These are phyloP conservation scores for Podosphaera xanthii DNA, from an alignment of 2,329 filamentous ascomycete species.

Conservation along the genomic window DNA sequence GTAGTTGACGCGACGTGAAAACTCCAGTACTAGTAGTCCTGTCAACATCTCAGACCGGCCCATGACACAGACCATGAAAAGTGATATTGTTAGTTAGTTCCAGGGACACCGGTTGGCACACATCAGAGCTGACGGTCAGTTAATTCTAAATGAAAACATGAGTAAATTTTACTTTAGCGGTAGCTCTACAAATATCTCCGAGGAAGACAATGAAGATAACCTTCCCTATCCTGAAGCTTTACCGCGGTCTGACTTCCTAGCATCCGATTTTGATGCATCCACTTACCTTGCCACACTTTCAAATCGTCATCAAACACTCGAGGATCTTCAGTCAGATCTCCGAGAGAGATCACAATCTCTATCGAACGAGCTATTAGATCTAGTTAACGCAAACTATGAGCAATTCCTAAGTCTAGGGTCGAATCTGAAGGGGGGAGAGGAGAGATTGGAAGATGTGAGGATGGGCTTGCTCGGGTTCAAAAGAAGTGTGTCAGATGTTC, in stretches of 20 bases:
- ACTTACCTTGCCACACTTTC: conserved; percentile 63
- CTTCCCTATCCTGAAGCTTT: conserved; percentile 79
- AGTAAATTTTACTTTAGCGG: conserved; percentile 24
- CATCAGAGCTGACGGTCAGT: too few species aligned
- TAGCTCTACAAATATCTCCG: conserved; percentile 12
- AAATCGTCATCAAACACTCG: conserved; percentile 83
- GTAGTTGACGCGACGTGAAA: too few species aligned
- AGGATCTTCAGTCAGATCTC: conserved; percentile 73
- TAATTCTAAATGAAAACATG: conserved; percentile 15
- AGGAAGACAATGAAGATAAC: conserved; percentile 38
- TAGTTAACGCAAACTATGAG: conserved; percentile 89
- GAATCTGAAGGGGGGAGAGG: conserved; percentile 68
- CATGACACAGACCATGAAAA: too few species aligned
- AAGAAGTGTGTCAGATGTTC: conserved; percentile 57
- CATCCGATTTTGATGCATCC: conserved; percentile 53
- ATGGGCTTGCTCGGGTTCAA: conserved; percentile 72
- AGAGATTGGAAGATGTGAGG: conserved; percentile 72
- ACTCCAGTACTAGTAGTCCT: too few species aligned
- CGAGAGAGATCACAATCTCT: conserved; percentile 59
- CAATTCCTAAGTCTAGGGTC: conserved; percentile 69
- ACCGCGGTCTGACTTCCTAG: conserved; percentile 60
- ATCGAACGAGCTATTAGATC: conserved; percentile 67
- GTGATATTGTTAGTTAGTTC: too few species aligned
- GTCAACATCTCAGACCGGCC: too few species aligned
- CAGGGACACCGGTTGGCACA: too few species aligned